A percentile compares a stretch with the other conserved stretches of the same genome.
Conservation (phyloP, 306 rosid genomes). For the Vigna angularis region DNA sequence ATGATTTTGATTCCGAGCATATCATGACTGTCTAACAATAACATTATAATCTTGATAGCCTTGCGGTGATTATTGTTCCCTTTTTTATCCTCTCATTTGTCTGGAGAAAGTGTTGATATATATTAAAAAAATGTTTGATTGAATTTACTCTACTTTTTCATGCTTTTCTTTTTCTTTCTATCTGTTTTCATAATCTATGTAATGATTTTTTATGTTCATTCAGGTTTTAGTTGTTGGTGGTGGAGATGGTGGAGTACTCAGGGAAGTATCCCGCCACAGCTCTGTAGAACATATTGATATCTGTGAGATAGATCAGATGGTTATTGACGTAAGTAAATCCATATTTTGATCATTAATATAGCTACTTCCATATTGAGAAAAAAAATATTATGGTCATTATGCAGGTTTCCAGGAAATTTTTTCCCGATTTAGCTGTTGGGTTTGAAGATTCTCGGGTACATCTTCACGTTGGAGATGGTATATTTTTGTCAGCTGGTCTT, state of each 20-base stretch:
- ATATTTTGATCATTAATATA: conserved; percentile 3
- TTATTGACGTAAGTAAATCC: conserved; percentile 79
- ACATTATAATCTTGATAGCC: conserved; percentile 15
- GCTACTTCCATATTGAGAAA: conserved; percentile 28
- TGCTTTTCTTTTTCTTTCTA: not conserved
- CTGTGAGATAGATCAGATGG: conserved; percentile 99
- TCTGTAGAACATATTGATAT: conserved; percentile 93
- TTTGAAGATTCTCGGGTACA: conserved; percentile 95
- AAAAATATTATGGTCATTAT: conserved; percentile 37
- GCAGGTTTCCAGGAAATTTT: conserved; percentile 85
- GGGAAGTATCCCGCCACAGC: conserved; percentile 88
- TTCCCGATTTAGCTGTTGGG: conserved; percentile 88
- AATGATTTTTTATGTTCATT: conserved; percentile 21
- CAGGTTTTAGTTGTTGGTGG: conserved; percentile 99
- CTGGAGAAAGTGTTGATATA: conserved; percentile 16
- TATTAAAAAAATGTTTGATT: conserved; percentile 1
- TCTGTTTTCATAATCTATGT: conserved; percentile 1
- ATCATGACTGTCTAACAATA: not conserved
- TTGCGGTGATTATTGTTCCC: not conserved
- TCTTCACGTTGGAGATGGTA: conserved; percentile 94
- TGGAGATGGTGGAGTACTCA: conserved; percentile 96
- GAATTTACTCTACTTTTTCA: conserved; percentile 7
- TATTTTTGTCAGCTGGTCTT: conserved; percentile 14
- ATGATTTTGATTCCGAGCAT: conserved; percentile 24
- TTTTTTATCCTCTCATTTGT: not conserved